phyloP scores from a whole-genome alignment of 768 basidiomycete genomes.

The Cyclocybe aegerita region DNA sequence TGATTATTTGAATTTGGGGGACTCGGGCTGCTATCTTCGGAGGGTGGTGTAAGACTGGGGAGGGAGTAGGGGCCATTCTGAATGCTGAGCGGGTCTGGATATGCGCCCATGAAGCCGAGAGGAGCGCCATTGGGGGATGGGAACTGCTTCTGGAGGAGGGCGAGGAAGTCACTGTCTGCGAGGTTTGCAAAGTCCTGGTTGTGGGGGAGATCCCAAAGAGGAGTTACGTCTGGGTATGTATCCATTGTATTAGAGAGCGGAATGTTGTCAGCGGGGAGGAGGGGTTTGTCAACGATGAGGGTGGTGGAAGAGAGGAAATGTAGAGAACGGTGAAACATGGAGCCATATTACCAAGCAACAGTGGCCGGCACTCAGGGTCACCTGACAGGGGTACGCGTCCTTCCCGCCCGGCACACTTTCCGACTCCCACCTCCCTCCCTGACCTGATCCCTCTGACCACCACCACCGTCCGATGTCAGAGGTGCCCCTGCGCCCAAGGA shows the following conservation, averaged over 20 bases:
- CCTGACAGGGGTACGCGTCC: conserved; percentile 4
- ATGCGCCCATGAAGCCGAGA: conserved; percentile 18
- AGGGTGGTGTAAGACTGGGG: conserved; percentile 57
- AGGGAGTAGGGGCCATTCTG: conserved; percentile 54
- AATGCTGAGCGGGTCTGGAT: conserved; percentile 53
- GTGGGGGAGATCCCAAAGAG: conserved; percentile 71
- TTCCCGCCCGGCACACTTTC: neutral
- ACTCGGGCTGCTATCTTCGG: conserved; percentile 80
- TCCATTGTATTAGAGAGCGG: conserved; percentile 42
- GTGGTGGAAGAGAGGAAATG: conserved; percentile 4
- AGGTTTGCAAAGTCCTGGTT: conserved; percentile 59
- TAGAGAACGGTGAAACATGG: neutral
- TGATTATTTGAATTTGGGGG: conserved; percentile 51
- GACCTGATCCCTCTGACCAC: neutral
- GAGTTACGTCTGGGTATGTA: conserved; percentile 41
- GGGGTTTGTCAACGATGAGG: conserved; percentile 4
- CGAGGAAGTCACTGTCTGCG: conserved; percentile 75
- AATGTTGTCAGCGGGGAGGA: neutral
- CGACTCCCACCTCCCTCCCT: neutral
- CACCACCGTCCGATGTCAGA: neutral
- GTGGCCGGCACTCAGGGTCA: conserved; percentile 7
- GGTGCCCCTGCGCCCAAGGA: too few species aligned
- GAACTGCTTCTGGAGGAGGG: conserved; percentile 77
- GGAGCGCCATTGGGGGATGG: conserved; percentile 24
- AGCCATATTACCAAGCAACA: conserved; percentile 18